phyloP scores from a whole-genome alignment of 305 asterid genomes.

The Fraxinus albicans region DNA sequence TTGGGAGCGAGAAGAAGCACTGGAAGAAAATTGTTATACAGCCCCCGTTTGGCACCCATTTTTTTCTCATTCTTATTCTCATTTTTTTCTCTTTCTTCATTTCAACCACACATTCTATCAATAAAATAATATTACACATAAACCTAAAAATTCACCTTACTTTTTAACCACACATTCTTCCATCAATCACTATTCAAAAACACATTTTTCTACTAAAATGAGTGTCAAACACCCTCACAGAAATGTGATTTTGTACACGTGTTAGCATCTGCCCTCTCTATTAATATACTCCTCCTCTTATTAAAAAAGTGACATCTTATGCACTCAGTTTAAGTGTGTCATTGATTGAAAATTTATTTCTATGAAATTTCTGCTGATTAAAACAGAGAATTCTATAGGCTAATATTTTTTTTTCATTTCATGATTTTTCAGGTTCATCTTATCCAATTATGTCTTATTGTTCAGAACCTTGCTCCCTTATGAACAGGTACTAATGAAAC shows the following conservation, averaged over 20 bases:
- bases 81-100: no score
- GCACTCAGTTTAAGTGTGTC: not conserved
- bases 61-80: no score
- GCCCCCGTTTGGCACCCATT: no score
- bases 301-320: conserved; percentile 5
- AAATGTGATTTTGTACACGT: not conserved
- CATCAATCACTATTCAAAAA: no score
- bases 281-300: not conserved
- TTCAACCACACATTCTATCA: no score
- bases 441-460: conserved; percentile 84
- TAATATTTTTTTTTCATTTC: conserved; percentile 24
- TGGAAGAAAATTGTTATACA: not conserved
- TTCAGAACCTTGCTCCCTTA: conserved; percentile 88
- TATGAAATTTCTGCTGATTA: conserved; percentile 6
- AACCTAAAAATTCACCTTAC: no score
- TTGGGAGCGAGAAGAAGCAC: not conserved
- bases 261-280: not conserved
- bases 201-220: no score
- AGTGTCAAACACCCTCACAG: not conserved
- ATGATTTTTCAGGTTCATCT: conserved; percentile 68
- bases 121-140: no score
- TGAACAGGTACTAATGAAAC: conserved; percentile 65
- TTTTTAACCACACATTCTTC: no score
- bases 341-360: not conserved
- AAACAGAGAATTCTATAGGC: conserved; percentile 13